Evolutionary conservation across 140 eudicot species (phyloP).

Genomic region (Oenanthe javanica): DNA sequence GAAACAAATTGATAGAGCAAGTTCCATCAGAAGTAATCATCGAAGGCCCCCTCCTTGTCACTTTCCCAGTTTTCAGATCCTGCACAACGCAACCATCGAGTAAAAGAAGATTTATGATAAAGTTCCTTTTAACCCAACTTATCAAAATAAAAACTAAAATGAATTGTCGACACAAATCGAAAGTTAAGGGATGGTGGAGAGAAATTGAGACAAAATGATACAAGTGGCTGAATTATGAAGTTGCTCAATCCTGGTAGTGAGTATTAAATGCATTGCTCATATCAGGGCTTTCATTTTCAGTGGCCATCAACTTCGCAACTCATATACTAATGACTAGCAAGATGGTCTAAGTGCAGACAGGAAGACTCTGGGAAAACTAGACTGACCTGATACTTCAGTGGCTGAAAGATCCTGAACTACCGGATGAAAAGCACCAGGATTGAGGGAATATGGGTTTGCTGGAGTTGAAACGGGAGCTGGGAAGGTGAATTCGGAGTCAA

Average conservation of each 20-base stretch:
- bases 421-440: constrained; percentile 63
- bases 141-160: constrained; percentile 23
- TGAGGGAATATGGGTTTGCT: constrained; percentile 45
- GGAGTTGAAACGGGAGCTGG: constrained; percentile 64
- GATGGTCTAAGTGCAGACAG: constrained; percentile 16
- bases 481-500: constrained; percentile 68
- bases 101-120: constrained; percentile 41
- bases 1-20: constrained; percentile 37
- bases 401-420: constrained; percentile 80
- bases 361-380: constrained; percentile 29
- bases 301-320: constrained; percentile 1
- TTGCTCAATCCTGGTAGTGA: constrained; percentile 19
- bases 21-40: constrained; percentile 84
- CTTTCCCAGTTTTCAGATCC: constrained; percentile 91
- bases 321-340: neutral
- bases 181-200: constrained; percentile 20
- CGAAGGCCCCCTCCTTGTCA: constrained; percentile 90
- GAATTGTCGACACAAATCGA: constrained; percentile 15
- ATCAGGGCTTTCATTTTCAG: neutral
- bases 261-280: constrained; percentile 10
- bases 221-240: constrained; percentile 19
- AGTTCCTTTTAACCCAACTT: constrained; percentile 25
- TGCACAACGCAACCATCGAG: constrained; percentile 84
- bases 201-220: constrained; percentile 15
- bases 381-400: constrained; percentile 76